Evolutionary conservation across 768 basidiomycete genomes (phyloP).

Genomic region (Macrolepiota fuliginosa): DNA sequence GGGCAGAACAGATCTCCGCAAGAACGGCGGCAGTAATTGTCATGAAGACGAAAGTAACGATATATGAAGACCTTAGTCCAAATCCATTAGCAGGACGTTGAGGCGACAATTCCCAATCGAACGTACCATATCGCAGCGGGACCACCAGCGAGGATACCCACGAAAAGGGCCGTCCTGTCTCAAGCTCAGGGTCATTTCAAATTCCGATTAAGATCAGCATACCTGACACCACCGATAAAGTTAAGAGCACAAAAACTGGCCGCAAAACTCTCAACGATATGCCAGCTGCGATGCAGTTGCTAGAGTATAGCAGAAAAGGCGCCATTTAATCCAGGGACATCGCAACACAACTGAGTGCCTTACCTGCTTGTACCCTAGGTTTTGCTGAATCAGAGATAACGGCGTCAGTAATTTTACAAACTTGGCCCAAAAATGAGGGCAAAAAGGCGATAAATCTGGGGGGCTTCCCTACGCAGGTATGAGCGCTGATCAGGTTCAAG

Average conservation of each 20-base stretch:
- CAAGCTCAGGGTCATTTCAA: constrained; percentile 3
- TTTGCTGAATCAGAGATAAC: constrained; percentile 45
- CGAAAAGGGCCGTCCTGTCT: constrained; percentile 69
- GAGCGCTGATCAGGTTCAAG: constrained; percentile 96
- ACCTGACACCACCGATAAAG: constrained; percentile 88
- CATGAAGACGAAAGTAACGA: constrained; percentile 85
- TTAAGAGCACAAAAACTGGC: constrained; percentile 89
- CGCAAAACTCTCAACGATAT: constrained; percentile 79
- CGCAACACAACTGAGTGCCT: constrained; percentile 16
- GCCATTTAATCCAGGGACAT: neutral
- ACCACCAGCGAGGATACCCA: constrained; percentile 82
- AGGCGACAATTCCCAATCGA: neutral
- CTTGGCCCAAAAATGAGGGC: constrained; percentile 36
- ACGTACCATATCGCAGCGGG: constrained; percentile 80
- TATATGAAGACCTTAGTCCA: constrained; percentile 72
- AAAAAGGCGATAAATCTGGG: constrained; percentile 57
- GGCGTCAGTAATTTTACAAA: constrained; percentile 47
- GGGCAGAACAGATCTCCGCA: constrained; percentile 88
- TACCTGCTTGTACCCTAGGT: constrained; percentile 81
- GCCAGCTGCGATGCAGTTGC: constrained; percentile 88
- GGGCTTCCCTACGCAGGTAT: constrained; percentile 98
- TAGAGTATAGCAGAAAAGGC: constrained; percentile 26
- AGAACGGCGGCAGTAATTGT: constrained; percentile 82
- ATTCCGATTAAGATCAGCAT: constrained; percentile 3
- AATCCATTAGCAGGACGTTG: constrained; percentile 7